A percentile compares a stretch with the other conserved stretches of the same genome.
Conservation (phyloP, 768 basidiomycete genomes). For the Leccinum longicurvipes region DNA sequence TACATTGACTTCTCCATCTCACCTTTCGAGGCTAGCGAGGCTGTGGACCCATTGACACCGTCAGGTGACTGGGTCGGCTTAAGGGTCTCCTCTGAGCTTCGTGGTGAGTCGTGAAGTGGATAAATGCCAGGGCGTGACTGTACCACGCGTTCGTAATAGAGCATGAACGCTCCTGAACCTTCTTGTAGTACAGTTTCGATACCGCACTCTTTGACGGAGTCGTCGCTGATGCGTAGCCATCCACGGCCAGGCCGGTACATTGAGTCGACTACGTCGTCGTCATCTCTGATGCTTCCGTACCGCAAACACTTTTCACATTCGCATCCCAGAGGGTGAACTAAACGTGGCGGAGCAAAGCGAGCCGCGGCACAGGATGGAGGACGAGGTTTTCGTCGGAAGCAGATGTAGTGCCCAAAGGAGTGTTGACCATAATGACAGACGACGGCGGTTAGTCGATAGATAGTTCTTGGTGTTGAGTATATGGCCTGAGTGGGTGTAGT, state of each 20-base stretch:
- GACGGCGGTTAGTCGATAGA: constrained; percentile 82
- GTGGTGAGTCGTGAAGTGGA: constrained; percentile 34
- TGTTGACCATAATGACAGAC: constrained; percentile 95
- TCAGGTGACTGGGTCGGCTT: constrained; percentile 40
- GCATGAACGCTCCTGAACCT: constrained; percentile 80
- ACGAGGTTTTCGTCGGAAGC: constrained; percentile 80
- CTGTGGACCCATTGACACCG: constrained; percentile 46
- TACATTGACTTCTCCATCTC: constrained; percentile 23
- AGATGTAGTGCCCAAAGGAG: constrained; percentile 93
- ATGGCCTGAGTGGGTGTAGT: constrained; percentile 56
- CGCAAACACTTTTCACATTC: constrained; percentile 43
- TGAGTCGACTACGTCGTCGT: constrained; percentile 37
- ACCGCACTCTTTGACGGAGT: constrained; percentile 70
- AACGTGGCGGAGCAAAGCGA: constrained; percentile 39
- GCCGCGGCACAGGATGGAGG: constrained; percentile 36
- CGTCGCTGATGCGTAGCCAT: constrained; percentile 91
- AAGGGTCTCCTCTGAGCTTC: constrained; percentile 65
- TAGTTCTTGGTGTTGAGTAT: constrained; percentile 52
- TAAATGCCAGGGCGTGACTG: constrained; percentile 35
- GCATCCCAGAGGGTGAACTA: constrained; percentile 43
- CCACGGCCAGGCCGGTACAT: constrained; percentile 49
- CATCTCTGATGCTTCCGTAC: constrained; percentile 58
- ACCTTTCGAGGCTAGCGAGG: constrained; percentile 37
- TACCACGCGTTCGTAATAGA: constrained; percentile 84
- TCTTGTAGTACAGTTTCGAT: constrained; percentile 71